Evolutionary conservation across 2,329 filamentous ascomycete genomes (phyloP).

Genomic region (Hymenotorrendiella dingleyae): DNA sequence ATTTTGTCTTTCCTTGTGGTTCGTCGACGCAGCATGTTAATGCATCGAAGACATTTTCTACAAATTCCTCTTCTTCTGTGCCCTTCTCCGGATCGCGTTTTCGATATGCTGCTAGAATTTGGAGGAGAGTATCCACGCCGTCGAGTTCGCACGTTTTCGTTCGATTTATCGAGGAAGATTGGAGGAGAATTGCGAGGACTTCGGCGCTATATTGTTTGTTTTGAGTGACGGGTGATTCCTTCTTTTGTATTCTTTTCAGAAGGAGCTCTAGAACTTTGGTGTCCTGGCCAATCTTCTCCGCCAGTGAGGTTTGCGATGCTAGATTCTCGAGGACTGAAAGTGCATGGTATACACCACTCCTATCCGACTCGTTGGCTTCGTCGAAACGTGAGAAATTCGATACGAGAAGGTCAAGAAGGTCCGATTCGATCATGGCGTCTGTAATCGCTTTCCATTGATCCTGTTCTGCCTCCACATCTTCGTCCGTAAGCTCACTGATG

Average conservation of each 20-base stretch:
- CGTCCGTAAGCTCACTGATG: slow-evolving; percentile 84
- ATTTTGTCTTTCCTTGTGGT: slow-evolving; percentile 66
- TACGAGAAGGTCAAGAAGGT: slow-evolving; percentile 67
- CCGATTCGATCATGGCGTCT: slow-evolving; percentile 58
- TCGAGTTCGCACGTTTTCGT: slow-evolving; percentile 57
- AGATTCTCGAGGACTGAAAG: slow-evolving; percentile 81
- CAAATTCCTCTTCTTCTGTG: slow-evolving; percentile 87
- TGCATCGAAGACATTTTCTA: slow-evolving; percentile 88
- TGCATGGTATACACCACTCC: slow-evolving; percentile 80
- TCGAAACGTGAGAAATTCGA: slow-evolving; percentile 76
- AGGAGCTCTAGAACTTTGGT: slow-evolving; percentile 70
- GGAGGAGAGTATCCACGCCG: slow-evolving; percentile 73
- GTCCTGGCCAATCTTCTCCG: slow-evolving; percentile 67
- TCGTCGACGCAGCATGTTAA: slow-evolving; percentile 77
- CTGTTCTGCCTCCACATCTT: slow-evolving; percentile 78
- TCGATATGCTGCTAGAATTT: slow-evolving; percentile 78
- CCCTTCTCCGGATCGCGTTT: slow-evolving; percentile 80
- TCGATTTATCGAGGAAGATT: slow-evolving; percentile 64
- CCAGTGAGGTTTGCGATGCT: slow-evolving; percentile 61
- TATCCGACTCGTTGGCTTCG: slow-evolving; percentile 68
- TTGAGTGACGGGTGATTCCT: slow-evolving; percentile 66
- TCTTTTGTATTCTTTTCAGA: slow-evolving; percentile 62
- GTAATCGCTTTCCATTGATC: slow-evolving; percentile 77
- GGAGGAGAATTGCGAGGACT: slow-evolving; percentile 80
- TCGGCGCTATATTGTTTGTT: slow-evolving; percentile 96